Conservation (phyloP, 306 rosid species). For the Malus sieversii region DNA sequence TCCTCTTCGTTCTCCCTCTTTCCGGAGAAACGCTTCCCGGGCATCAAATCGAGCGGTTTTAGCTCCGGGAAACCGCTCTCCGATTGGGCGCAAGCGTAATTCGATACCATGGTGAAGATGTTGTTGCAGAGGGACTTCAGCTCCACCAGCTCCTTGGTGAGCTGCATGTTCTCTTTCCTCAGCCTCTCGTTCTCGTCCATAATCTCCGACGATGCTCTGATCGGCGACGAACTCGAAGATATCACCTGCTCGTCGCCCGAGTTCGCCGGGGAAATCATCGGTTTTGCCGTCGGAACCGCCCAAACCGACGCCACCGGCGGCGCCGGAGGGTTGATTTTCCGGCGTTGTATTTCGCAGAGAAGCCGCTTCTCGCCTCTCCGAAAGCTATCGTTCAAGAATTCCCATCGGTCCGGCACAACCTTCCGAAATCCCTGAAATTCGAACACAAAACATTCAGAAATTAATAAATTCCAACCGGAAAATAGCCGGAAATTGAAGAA, state of each 20-base stretch:
- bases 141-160: slow-evolving; percentile 61
- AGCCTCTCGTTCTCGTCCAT: slow-evolving; percentile 78
- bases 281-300: slow-evolving; percentile 21
- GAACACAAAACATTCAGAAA: neutral
- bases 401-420: slow-evolving; percentile 90
- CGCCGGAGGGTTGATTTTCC: slow-evolving; percentile 36
- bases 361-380: slow-evolving; percentile 63
- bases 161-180: slow-evolving; percentile 57
- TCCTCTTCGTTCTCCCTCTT: neutral
- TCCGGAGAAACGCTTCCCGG: slow-evolving; percentile 25
- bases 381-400: slow-evolving; percentile 70
- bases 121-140: slow-evolving; percentile 71
- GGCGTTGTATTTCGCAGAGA: slow-evolving; percentile 69
- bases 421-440: slow-evolving; percentile 66
- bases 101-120: slow-evolving; percentile 60
- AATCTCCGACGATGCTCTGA: slow-evolving; percentile 48
- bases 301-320: slow-evolving; percentile 6
- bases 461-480: neutral
- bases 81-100: slow-evolving; percentile 29
- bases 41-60: slow-evolving; percentile 55
- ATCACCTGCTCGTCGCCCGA: slow-evolving; percentile 69
- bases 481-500: too few relatives aligned
- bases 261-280: slow-evolving; percentile 45
- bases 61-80: slow-evolving; percentile 27
- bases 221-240: slow-evolving; percentile 56